These are phyloP conservation scores for Flueggea neowawraea DNA, from an alignment of 441 rosid species.

Conservation along the genomic window DNA sequence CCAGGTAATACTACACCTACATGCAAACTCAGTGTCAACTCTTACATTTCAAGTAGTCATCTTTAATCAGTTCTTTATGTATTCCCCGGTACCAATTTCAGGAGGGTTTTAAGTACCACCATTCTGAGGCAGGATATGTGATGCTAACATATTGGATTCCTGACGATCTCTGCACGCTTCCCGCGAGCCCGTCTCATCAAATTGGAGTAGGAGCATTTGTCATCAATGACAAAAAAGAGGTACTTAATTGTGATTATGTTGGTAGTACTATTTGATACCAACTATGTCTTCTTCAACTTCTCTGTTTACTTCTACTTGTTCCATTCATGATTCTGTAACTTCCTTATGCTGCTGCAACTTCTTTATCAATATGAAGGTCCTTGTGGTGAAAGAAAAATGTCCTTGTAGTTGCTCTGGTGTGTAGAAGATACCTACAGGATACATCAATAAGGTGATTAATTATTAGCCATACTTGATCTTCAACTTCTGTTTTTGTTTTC, in stretches of 20 bases:
- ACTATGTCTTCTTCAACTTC: too few species aligned
- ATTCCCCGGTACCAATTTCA: neutral
- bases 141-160: constrained; percentile 49
- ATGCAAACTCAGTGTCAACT: too few species aligned
- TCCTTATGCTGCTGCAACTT: too few species aligned
- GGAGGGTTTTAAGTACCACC: constrained; percentile 49
- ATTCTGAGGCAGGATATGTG: constrained; percentile 37
- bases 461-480: neutral
- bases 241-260: neutral
- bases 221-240: constrained; percentile 38
- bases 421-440: constrained; percentile 55
- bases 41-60: too few species aligned
- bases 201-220: constrained; percentile 44
- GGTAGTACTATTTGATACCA: neutral
- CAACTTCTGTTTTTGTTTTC: too few species aligned
- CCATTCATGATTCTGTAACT: too few species aligned
- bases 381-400: constrained; percentile 44
- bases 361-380: constrained; percentile 23
- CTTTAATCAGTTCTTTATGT: too few species aligned
- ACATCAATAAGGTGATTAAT: constrained; percentile 34
- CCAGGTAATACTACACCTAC: constrained; percentile 20
- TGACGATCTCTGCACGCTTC: constrained; percentile 32
- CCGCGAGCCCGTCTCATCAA: constrained; percentile 42
- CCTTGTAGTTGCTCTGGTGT: constrained; percentile 34
- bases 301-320: neutral